A percentile compares a stretch with the other conserved stretches of the same genome.
Evolutionary conservation across 129 eudicot genomes (phyloP).

Genomic region (Arctium lappa): DNA sequence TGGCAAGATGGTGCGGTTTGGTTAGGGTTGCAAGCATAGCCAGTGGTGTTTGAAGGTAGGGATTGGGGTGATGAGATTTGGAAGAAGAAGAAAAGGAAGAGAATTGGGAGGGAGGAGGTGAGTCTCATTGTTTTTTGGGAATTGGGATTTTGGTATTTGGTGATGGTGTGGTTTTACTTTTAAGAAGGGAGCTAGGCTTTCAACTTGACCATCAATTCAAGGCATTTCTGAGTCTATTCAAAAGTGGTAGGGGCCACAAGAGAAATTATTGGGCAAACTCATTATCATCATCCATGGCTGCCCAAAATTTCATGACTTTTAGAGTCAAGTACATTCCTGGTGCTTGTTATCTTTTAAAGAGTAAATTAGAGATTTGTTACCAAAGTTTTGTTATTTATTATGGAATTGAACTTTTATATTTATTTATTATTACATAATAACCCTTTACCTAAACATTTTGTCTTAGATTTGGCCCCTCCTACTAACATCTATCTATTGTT

Average conservation of each 20-base stretch:
- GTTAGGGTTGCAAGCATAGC: slow-evolving; percentile 61
- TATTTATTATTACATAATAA: no score
- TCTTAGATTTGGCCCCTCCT: no score
- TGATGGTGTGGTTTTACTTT: slow-evolving; percentile 15
- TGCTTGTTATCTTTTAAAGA: background rate
- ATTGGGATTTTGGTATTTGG: background rate
- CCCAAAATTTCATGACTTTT: background rate
- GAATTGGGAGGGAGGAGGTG: slow-evolving; percentile 17
- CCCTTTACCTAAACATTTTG: no score
- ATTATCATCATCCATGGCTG: background rate
- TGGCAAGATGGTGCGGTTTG: slow-evolving; percentile 50
- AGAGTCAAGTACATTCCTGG: background rate
- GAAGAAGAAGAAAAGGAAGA: slow-evolving; percentile 27
- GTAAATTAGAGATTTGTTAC: background rate
- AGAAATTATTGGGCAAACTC: slow-evolving; percentile 14
- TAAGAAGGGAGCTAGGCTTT: slow-evolving; percentile 12
- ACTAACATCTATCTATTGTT: no score
- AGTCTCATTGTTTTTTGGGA: slow-evolving; percentile 27
- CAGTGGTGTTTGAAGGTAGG: slow-evolving; percentile 48
- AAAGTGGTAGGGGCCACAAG: slow-evolving; percentile 18
- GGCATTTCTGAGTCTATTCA: slow-evolving; percentile 9
- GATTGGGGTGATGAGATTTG: slow-evolving; percentile 31
- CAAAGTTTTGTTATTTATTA: no score
- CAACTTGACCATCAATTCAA: slow-evolving; percentile 7
- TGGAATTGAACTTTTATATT: no score